These are phyloP conservation scores for Plectosphaerella sp. DNA, from an alignment of 2,329 filamentous ascomycete species.

Conservation along the genomic window DNA sequence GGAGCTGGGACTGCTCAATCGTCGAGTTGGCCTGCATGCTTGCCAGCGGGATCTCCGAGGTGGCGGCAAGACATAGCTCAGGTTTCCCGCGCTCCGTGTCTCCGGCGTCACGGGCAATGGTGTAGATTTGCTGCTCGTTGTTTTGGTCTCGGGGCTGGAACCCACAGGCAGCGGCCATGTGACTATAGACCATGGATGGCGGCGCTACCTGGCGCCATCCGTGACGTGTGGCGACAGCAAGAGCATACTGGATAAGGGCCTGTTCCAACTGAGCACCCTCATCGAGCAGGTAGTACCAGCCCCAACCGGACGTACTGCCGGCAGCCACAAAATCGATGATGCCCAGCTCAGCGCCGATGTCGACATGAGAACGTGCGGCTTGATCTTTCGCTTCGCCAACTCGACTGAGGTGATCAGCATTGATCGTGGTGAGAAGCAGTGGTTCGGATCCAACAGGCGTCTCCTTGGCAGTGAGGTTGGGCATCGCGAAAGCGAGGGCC, in stretches of 20 bases:
- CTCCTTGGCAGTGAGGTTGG: constrained; percentile 75
- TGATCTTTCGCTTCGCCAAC: constrained; percentile 26
- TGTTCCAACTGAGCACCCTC: constrained; percentile 93
- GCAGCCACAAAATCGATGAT: constrained; percentile 87
- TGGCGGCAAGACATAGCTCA: constrained; percentile 74
- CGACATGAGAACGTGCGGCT: constrained; percentile 70
- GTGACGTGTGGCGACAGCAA: constrained; percentile 64
- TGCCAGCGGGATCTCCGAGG: constrained; percentile 91
- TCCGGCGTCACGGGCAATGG: constrained; percentile 61
- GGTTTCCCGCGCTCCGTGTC: constrained; percentile 61
- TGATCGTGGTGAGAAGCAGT: constrained; percentile 71
- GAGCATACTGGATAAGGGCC: constrained; percentile 81
- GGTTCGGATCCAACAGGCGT: constrained; percentile 70
- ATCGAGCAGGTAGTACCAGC: constrained; percentile 95
- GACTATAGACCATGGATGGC: constrained; percentile 85
- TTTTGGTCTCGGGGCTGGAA: constrained; percentile 90
- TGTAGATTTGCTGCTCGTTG: constrained; percentile 89
- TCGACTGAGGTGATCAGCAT: constrained; percentile 53
- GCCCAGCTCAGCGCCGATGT: constrained; percentile 80
- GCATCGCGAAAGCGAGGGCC: constrained; percentile 69
- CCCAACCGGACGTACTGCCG: constrained; percentile 84
- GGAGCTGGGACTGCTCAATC: constrained; percentile 62
- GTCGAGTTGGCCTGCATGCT: constrained; percentile 78
- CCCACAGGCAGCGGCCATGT: constrained; percentile 86
- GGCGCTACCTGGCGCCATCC: constrained; percentile 82